Evolutionary conservation across 345 rosid species (phyloP), one percentile per base, ranked within the genome.

Genomic region (Laguncularia racemosa): DNA sequence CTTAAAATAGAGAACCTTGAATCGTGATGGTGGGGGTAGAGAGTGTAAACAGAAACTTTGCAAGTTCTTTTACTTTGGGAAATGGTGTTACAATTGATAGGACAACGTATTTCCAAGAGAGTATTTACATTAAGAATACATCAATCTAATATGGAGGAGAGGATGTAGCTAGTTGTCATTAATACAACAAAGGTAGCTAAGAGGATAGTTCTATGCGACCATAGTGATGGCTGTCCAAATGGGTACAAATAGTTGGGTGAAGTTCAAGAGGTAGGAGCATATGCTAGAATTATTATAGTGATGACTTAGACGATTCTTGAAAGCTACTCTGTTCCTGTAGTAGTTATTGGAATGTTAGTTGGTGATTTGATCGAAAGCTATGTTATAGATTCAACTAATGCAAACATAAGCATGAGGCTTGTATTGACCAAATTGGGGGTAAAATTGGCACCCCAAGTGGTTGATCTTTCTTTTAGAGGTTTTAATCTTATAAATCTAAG

Each of bases 391-490:
- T 13, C n/a, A 7, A 48, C 45, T 16, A 16, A 23, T 14, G 46
- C 78, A 44, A 74, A 54, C 38, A 76, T 74, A 18, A 70, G 62
- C 23, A 50, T 73, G 54, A 65, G 38, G 44, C 77, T 81, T 43
- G 16, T 46, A 48, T 40, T 48, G 46, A 78, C 83, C 33, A 66
- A 61, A 20, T 53, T 67, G 10, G 71, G 78, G 3, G 46, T 51
- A 7, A 60, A 20, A 8, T 74, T 78, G 44, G 80, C 93, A 18
- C 90, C 96, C 12, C 55, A 81, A 14, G 77, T 85, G 54, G 88
- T 88, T 4, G 14, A 13, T 21, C 85, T 81, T 68, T 85, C 93
- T 13, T 85, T 88, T 12, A 71, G 85, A 67, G 92, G 92, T 20
- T 89, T 76, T 4, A 80, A 77, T 16, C 76, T 73, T 2, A 63